A percentile compares a stretch with the other conserved stretches of the same genome.
phyloP scores from a whole-genome alignment of 2,329 filamentous ascomycete species.

The Acrocalymma vagum region DNA sequence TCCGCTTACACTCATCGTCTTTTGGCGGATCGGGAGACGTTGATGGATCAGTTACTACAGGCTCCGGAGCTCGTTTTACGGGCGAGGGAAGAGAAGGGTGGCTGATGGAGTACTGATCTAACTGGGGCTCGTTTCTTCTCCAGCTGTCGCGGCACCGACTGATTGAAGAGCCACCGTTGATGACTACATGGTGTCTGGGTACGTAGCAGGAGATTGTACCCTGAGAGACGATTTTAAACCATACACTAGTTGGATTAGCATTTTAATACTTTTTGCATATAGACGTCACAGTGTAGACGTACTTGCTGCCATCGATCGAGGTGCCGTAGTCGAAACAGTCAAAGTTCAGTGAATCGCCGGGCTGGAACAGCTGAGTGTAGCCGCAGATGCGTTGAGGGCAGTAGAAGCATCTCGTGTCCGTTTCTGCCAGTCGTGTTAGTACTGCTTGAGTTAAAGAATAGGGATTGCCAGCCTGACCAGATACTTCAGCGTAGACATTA shows the following conservation, averaged over 20 bases:
- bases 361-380: constrained; percentile 5
- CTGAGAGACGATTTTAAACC: constrained; percentile 5
- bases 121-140: too few relatives aligned
- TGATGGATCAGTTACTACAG: too few relatives aligned
- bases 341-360: constrained; percentile 8
- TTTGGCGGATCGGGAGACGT: too few relatives aligned
- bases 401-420: constrained; percentile 1
- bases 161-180: constrained; percentile 8
- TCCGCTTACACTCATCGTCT: too few relatives aligned
- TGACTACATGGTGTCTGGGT: constrained; percentile 1
- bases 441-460: too few relatives aligned
- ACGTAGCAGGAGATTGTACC: constrained; percentile 1
- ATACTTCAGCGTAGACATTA: too few relatives aligned
- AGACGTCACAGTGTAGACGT: too few relatives aligned
- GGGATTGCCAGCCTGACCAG: constrained; percentile 1
- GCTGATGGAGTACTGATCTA: too few relatives aligned
- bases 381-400: constrained; percentile 4
- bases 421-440: constrained; percentile 2
- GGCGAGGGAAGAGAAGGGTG: too few relatives aligned
- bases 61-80: too few relatives aligned
- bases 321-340: constrained; percentile 7
- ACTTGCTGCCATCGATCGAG: constrained; percentile 7
- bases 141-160: constrained; percentile 4
- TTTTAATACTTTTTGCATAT: too few relatives aligned
- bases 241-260: too few relatives aligned